Conservation (phyloP, 805 yeast genomes). For the Wickerhamomyces chaumierensis region DNA sequence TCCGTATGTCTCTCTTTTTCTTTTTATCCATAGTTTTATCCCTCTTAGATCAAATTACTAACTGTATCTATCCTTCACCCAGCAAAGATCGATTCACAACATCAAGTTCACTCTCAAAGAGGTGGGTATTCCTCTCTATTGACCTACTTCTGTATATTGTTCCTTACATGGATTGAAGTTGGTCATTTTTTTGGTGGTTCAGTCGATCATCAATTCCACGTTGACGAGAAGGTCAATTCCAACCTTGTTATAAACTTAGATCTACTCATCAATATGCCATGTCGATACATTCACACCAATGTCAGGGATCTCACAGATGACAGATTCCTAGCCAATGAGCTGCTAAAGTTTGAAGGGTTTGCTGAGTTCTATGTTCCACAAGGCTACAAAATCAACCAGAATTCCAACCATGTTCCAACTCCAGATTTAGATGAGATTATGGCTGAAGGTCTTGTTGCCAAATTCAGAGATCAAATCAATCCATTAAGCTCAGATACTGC, state of each 20-base stretch:
- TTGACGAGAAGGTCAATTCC: conserved; percentile 49
- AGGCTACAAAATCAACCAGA: conserved; percentile 30
- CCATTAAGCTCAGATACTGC: conserved; percentile 33
- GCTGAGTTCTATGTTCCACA: conserved; percentile 39
- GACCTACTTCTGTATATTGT: conserved; percentile 48
- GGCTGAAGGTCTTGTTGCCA: conserved; percentile 55
- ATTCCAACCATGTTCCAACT: conserved; percentile 33
- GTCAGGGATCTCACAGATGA: conserved; percentile 74
- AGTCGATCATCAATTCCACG: conserved; percentile 65
- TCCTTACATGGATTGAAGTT: conserved; percentile 72
- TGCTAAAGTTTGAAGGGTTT: conserved; percentile 59
- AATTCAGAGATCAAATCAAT: conserved; percentile 36
- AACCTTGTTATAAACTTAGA: conserved; percentile 67
- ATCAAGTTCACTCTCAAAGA: conserved; percentile 60
- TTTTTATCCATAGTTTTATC: neutral
- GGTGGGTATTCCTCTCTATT: conserved; percentile 68
- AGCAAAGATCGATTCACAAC: conserved; percentile 63
- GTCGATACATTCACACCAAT: conserved; percentile 62
- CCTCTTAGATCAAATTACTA: too few relatives aligned
- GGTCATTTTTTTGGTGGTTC: conserved; percentile 81
- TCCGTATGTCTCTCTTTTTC: conserved; percentile 33
- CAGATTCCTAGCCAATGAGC: conserved; percentile 64
- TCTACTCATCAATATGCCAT: conserved; percentile 73
- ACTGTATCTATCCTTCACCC: conserved; percentile 2
- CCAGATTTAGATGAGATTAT: conserved; percentile 61